Conservation (phyloP, 2,329 filamentous ascomycete species). For the Geosmithia flava region DNA sequence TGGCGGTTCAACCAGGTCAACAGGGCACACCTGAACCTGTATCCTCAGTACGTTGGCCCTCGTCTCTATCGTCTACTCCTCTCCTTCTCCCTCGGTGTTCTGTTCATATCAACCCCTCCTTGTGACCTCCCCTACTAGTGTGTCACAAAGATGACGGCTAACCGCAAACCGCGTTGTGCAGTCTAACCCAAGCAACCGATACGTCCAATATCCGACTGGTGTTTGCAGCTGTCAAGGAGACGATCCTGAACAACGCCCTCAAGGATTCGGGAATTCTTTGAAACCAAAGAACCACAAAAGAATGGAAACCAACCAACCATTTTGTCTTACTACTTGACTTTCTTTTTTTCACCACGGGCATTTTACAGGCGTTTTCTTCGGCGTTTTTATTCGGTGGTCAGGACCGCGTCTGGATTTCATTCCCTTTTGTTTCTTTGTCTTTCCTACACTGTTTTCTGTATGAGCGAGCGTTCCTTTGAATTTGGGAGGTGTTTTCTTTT, state of each 20-base stretch:
- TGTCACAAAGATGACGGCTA: no score
- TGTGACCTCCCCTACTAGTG: neutral
- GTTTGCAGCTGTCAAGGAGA: slow-evolving; percentile 97
- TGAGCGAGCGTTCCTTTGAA: neutral
- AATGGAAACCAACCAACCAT: neutral
- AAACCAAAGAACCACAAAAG: slow-evolving; percentile 12
- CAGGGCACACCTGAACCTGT: slow-evolving; percentile 86
- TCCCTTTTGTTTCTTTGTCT: neutral
- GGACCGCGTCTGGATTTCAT: neutral
- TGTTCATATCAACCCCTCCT: neutral
- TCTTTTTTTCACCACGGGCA: neutral
- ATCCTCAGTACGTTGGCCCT: slow-evolving; percentile 69
- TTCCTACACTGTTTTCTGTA: neutral
- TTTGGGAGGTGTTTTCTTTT: neutral
- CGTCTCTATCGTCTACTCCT: neutral
- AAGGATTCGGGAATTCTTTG: slow-evolving; percentile 95
- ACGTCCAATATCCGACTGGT: slow-evolving; percentile 97
- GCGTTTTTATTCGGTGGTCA: neutral
- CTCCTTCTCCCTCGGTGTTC: no score
- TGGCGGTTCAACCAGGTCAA: slow-evolving; percentile 99
- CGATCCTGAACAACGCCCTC: slow-evolving; percentile 93
- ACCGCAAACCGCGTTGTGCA: slow-evolving; percentile 19
- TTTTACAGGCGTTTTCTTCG: neutral
- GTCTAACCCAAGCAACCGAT: slow-evolving; percentile 95
- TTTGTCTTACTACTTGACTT: no score